Percentiles rank a stretch among this genome's conserved stretches.
Evolutionary conservation across 345 rosid species (phyloP).

Genomic region (Rubroshorea leprosula): DNA sequence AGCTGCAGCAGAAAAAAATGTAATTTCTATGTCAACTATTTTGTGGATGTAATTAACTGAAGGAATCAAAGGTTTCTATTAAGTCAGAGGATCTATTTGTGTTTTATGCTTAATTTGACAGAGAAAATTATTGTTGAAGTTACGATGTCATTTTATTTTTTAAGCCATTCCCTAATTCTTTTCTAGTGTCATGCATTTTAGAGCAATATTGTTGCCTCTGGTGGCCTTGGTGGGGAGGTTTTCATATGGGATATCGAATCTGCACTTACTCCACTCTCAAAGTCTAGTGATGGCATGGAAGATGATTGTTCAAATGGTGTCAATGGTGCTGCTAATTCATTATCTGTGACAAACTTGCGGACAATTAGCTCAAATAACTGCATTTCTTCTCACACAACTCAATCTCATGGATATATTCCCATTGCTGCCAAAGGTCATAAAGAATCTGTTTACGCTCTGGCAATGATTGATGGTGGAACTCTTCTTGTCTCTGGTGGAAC

Average conservation of each 20-base stretch:
- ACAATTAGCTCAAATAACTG: conserved; percentile 77
- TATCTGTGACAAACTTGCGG: conserved; percentile 67
- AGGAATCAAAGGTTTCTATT: conserved; percentile 23
- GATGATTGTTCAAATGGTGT: conserved; percentile 71
- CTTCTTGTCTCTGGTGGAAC: conserved; percentile 99
- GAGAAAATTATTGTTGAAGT: conserved; percentile 2
- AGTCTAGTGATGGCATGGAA: conserved; percentile 63
- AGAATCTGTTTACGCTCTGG: conserved; percentile 98
- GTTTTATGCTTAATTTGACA: conserved; percentile 9
- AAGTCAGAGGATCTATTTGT: conserved; percentile 15
- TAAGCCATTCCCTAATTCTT: conserved; percentile 53
- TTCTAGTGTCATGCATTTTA: conserved; percentile 66
- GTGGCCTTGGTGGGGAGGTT: conserved; percentile 99
- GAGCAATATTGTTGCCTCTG: conserved; percentile 95
- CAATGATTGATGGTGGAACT: conserved; percentile 85
- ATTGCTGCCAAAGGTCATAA: conserved; percentile 93
- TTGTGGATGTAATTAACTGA: conserved; percentile 25
- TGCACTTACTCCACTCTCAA: conserved; percentile 67
- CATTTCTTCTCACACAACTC: conserved; percentile 63
- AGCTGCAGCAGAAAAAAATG: conserved; percentile 85
- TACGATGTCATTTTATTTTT: conserved; percentile 10
- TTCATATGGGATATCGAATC: conserved; percentile 99
- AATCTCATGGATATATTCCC: conserved; percentile 74
- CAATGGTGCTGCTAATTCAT: conserved; percentile 49
- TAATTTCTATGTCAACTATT: conserved; percentile 41